Base-by-base conservation (phyloP, 1,284 basidiomycete species). In the Microbotryomycetes sp. region DNA sequence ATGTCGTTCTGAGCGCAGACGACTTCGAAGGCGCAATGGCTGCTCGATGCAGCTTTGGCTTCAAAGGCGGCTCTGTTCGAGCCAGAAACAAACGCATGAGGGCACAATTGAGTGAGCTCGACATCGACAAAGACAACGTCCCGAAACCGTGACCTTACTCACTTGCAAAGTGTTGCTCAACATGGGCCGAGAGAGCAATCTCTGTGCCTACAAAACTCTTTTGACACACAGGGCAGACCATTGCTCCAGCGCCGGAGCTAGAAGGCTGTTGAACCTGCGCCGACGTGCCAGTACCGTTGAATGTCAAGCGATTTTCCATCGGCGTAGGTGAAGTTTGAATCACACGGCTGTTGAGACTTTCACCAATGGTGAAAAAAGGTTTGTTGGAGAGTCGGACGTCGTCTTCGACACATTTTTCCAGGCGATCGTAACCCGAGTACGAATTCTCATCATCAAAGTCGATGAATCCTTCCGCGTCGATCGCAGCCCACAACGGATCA, bases 141-240 rank as follows among this genome's bases (percentile, higher is more conserved):
- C n/a, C n/a, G n/a, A n/a, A n/a, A n/a, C n/a, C n/a, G n/a, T n/a
- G n/a, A n/a, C n/a, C n/a, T 42, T 9, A 42, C 36, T 12, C 36
- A 42, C 36, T 19, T 19, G 36, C 9, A 29, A 64, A 49, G 32
- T 61, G 61, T 45, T 47, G n/a, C 16, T 53, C 61, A 28, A 69
- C 64, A 28, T 69, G 67, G 0, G 49, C 56, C 4, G n/a, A 30
- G 51, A 69, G 58, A 2, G 67, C 67, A n/a, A 59, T 56, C 49
- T 63, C 65, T 25, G 54, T 58, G n/a, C 60, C 65, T 1, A 29
- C 19, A 6, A 61, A 49, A 12, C 28, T n/a, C 54, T 58, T 62
- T 16, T 36, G 9, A 53, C 67, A 69, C 3, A 69, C 32, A 7
- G 65, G 47, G n/a, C 55, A 61, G 19, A 26, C 16, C 30, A 51